Evolutionary conservation across 805 yeast species (phyloP), one percentile per base, ranked within the genome.

Genomic region (Candida maesae): DNA sequence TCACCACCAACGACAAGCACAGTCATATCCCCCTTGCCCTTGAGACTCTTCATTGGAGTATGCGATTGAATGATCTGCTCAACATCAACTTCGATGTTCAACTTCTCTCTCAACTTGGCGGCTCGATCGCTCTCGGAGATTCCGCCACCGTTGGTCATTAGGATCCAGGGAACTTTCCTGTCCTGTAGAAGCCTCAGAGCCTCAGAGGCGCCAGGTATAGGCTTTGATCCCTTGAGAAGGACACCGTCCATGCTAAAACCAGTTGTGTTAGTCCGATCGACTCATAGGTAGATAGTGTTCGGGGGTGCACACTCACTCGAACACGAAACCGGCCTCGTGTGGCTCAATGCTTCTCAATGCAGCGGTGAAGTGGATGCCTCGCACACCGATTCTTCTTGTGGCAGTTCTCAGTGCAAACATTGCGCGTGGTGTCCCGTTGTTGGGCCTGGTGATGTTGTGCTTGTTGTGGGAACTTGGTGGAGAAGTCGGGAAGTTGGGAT

Each of bases 111-210:
- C 3, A 86, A 59, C 25, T 70, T 73, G 2, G 67, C 65, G 2
- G 79, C 78, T 33, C 95, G 67, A n/a, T 68, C 71, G 5, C 54
- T 45, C 55, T 89, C 97, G 11, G 74, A 63, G 24, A 72, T 72
- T 2, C 97, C 96, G 6, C 96, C 96, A 15, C 97, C 96, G 59
- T 90, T 89, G 7, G 96, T 89, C 58, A 90, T 68, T 31, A 90
- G 58, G n/a, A 88, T 77, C 65, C 78, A 90, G 1, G 97, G 96
- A 6, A 88, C 67, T 15, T 72, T 69, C 17, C 71, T 56, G 7
- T 69, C 47, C 33, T 80, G 66, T 34, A 90, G 65, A 14, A 76
- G 58, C 35, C 67, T 58, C 23, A 85, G 64, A 0, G 95, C 84
- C 14, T 70, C 70, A 11, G 65, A 65, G 2, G 95, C 96, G 33